phyloP scores from a whole-genome alignment of 1,139 yeast genomes.

The Debaryomyces psychrophilus region DNA sequence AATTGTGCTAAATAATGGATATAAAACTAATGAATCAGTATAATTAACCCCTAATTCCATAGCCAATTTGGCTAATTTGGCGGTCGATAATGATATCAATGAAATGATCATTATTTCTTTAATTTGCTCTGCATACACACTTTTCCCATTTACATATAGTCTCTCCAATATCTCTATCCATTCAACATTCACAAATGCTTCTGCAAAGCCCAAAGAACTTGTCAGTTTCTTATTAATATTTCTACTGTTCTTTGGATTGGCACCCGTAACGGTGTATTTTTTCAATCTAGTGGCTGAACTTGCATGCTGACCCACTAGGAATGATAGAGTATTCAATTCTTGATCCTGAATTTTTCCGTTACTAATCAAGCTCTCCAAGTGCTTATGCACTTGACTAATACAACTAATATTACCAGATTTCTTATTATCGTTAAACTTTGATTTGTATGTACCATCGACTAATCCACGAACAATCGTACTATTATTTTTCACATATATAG shows the following conservation, averaged over 20 bases:
- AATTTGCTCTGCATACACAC: conserved; percentile 49
- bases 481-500: conserved; percentile 53
- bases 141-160: conserved; percentile 57
- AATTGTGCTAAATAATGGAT: conserved; percentile 59
- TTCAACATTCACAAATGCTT: conserved; percentile 50
- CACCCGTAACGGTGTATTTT: conserved; percentile 14
- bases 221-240: conserved; percentile 22
- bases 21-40: conserved; percentile 41
- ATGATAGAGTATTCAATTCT: conserved; percentile 49
- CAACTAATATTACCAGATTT: conserved; percentile 54
- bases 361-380: conserved; percentile 46
- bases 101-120: conserved; percentile 57
- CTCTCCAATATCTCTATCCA: conserved; percentile 66
- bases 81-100: conserved; percentile 50
- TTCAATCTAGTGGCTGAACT: conserved; percentile 13
- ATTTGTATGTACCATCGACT: conserved; percentile 55
- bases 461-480: conserved; percentile 52
- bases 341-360: conserved; percentile 45
- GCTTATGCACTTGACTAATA: conserved; percentile 46
- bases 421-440: conserved; percentile 51
- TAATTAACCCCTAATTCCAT: conserved; percentile 50
- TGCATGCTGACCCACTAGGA: conserved; percentile 45
- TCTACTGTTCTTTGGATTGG: conserved; percentile 14
- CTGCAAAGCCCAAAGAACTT: conserved; percentile 47
- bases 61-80: conserved; percentile 43